Evolutionary conservation across 169 alveolate genomes (phyloP), one percentile per base, ranked within the genome.

Genomic region (Plasmodium knowlesi): DNA sequence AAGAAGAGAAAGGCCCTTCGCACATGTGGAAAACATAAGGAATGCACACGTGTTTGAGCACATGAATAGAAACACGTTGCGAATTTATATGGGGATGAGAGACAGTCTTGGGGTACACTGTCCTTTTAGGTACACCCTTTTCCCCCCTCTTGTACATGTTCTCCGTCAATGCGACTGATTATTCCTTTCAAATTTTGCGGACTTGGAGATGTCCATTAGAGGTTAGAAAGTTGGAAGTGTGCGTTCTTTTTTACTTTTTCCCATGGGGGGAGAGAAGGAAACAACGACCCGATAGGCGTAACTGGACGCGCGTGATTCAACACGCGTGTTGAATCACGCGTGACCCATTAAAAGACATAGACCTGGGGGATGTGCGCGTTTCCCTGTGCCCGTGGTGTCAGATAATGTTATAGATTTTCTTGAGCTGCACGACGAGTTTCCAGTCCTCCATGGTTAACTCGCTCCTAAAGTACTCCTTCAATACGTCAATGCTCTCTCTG

Each of bases 401-500:
- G 30, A 96, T 84, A 57, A 98, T 97, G 82, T 96, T 96, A 73
- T 96, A 97, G 4, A 96, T 96, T 74, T 96, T 96, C 81, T 98
- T 98, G 32, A 98, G 96, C 74, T 96, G 98, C 54, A 97, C 97
- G 8, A 98, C 98, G 54, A 98, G 95, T 92, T 97, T 96, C 99
- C 99, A 99, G 84, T 98, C 99, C 84, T 98, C 99, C 82, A 98
- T 97, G 2, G 97, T 74, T 95, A 99, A 95, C 39, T 98, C 99
- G 70, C 98, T 99, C 95, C 99, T 98, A 93, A 98, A 99, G 92
- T 97, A 98, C 76, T 98, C 98, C 96, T 99, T 99, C 54, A 99
- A 96, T 25, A 97, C 97, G 92, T 99, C 99, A 73, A 99, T 99
- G 14, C 99, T 97, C 83, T 97, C 98, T 92, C 99, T 97, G 3